Base-by-base conservation (phyloP, 2,329 filamentous ascomycete species). In the Venturia aucupariae region DNA sequence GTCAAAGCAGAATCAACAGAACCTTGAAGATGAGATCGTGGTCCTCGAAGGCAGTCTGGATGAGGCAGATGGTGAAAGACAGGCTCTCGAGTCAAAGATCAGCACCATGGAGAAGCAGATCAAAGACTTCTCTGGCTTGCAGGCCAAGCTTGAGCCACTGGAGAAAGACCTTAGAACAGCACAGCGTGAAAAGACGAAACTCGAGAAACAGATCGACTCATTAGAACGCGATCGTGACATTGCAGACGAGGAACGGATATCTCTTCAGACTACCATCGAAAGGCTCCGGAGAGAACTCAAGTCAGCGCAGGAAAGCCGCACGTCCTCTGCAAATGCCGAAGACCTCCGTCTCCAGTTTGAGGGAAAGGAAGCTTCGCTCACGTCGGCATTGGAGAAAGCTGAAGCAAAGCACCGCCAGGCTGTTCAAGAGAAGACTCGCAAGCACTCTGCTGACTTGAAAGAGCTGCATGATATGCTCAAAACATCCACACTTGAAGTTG, bases 271-370 rank as follows among this genome's bases (percentile, higher is more conserved):
- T 6, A 83, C 82, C 51, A 77, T 88, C 30, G 76, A 80, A 32
- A 84, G 84, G 65, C 75, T 84, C 4, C 84, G 86, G 60, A 68
- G 84, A 64, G 80, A 85, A 5, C 78, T 89, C 4, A 80, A 83
- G 27, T 80, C 82, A 62, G 81, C 81, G 0, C 63, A 64, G 42
- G 59, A 60, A 5, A 8, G 19, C 41, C 38, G 22, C 24, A 13
- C 44, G 19, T 41, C 61, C 32, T 46, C 61, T 32, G 61, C 61
- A 22, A 22, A 60, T 17, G n/a, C 59, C 24, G 63, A 64, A 19
- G 38, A 60, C 7, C 24, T 70, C 63, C 41, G 68, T 67, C 11
- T 68, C 70, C 17, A 72, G 70, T 65, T 70, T 67, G 22, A 69
- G 67, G 59, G 68, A 35, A 67, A 68, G 11, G 69, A 71, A 66